phyloP scores from a whole-genome alignment of 768 basidiomycete genomes.

The Tulasnella sp. region DNA sequence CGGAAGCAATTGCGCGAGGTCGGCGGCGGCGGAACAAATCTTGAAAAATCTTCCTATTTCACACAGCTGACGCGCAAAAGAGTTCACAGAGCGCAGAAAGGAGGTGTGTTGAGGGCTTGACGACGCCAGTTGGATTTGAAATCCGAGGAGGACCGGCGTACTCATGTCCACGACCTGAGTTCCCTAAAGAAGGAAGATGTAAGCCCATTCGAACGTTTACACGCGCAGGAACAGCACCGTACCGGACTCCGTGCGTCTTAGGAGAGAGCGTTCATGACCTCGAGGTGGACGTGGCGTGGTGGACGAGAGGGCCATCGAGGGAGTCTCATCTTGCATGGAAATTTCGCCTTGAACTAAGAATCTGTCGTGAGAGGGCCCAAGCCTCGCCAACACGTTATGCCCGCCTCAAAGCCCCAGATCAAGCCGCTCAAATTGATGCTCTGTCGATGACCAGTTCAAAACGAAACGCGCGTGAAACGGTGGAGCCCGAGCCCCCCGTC shows the following conservation, averaged over 20 bases:
- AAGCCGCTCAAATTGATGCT: background rate
- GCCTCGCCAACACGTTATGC: too few species aligned
- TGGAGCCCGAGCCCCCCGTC: background rate
- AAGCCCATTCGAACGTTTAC: background rate
- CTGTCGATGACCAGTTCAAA: background rate
- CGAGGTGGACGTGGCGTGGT: background rate
- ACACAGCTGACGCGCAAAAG: background rate
- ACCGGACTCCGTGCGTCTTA: background rate
- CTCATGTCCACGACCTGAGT: background rate
- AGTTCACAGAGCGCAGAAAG: background rate
- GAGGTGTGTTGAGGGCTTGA: background rate
- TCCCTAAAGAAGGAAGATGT: background rate
- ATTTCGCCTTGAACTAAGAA: background rate
- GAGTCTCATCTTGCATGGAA: background rate
- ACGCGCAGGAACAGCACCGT: background rate
- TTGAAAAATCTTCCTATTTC: background rate
- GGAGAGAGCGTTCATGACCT: background rate
- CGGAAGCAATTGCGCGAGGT: background rate
- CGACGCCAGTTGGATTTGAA: background rate
- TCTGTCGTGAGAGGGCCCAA: background rate
- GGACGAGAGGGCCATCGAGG: background rate
- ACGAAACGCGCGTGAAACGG: conserved; percentile 15
- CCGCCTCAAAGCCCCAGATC: background rate
- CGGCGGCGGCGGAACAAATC: conserved; percentile 7
- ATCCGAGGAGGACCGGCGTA: background rate